Conservation (phyloP, 352 stramenopile genomes). For the Globisporangium camurandrum region DNA sequence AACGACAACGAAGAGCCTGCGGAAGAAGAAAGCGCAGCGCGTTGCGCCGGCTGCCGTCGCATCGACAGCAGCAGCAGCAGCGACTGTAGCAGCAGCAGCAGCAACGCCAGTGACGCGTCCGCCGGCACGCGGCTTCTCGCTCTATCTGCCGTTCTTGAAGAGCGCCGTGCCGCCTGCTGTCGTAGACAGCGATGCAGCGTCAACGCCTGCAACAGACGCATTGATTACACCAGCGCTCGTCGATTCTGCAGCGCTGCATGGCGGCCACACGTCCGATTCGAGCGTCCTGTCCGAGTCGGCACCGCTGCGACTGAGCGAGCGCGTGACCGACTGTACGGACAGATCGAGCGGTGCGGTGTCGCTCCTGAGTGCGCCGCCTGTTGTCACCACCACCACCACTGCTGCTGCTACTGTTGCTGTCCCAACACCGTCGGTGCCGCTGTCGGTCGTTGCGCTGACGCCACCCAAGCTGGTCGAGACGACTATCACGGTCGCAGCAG, state of each 20-base stretch:
- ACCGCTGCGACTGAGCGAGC: conserved; percentile 4
- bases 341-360: conserved; percentile 6
- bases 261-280: conserved; percentile 8
- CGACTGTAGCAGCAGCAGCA: not conserved
- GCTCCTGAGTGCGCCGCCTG: not conserved
- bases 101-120: no score
- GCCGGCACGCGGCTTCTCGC: conserved; percentile 27
- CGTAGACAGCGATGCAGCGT: not conserved
- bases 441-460: not conserved
- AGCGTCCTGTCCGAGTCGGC: conserved; percentile 9
- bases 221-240: no score
- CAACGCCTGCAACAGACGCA: not conserved
- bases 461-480: not conserved
- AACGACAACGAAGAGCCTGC: conserved; percentile 6
- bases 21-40: conserved; percentile 14
- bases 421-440: not conserved
- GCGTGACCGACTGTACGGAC: conserved; percentile 8
- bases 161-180: conserved; percentile 3
- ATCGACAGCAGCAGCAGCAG: not conserved
- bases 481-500: not conserved
- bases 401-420: not conserved
- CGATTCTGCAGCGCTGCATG: no score
- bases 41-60: not conserved
- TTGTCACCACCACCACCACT: not conserved
- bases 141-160: conserved; percentile 53